These are phyloP conservation scores for Candida incommunis DNA, from an alignment of 805 yeast genomes.

Conservation along the genomic window DNA sequence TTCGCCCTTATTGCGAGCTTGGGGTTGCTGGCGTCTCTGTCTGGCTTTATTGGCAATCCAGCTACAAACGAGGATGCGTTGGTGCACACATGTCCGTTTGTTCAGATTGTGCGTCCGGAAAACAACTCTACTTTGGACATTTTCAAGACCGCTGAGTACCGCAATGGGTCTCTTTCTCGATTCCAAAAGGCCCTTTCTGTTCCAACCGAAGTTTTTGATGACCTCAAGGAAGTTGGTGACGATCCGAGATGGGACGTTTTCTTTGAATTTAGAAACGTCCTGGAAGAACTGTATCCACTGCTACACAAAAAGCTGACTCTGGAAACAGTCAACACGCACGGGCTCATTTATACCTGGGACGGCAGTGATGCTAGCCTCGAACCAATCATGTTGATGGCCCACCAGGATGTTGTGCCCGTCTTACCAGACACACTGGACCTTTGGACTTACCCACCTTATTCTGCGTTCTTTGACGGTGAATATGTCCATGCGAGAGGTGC, in stretches of 20 bases:
- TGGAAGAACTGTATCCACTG: conserved; percentile 37
- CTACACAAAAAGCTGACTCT: conserved; percentile 33
- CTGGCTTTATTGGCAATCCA: no score
- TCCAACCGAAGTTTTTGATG: conserved; percentile 53
- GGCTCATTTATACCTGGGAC: conserved; percentile 50
- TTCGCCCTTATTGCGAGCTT: no score
- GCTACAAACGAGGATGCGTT: no score
- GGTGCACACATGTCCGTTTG: no score
- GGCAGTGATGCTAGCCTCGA: conserved; percentile 39
- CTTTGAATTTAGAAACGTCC: conserved; percentile 32
- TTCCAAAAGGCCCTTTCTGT: conserved; percentile 42
- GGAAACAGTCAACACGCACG: conserved; percentile 44
- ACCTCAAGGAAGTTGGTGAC: conserved; percentile 31
- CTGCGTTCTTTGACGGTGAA: conserved; percentile 53
- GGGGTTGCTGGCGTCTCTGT: no score
- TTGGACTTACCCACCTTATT: conserved; percentile 60
- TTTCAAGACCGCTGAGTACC: conserved; percentile 4
- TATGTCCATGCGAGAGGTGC: conserved; percentile 67
- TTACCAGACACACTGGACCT: conserved; percentile 35
- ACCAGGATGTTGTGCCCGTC: conserved; percentile 74
- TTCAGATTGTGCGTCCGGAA: no score
- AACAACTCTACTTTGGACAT: background rate
- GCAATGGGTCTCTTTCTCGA: conserved; percentile 6
- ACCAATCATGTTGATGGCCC: conserved; percentile 64
- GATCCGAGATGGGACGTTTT: conserved; percentile 36